A percentile compares a stretch with the other conserved stretches of the same genome.
Conservation (phyloP, 106 monocot genomes). For the Chionographis japonica region DNA sequence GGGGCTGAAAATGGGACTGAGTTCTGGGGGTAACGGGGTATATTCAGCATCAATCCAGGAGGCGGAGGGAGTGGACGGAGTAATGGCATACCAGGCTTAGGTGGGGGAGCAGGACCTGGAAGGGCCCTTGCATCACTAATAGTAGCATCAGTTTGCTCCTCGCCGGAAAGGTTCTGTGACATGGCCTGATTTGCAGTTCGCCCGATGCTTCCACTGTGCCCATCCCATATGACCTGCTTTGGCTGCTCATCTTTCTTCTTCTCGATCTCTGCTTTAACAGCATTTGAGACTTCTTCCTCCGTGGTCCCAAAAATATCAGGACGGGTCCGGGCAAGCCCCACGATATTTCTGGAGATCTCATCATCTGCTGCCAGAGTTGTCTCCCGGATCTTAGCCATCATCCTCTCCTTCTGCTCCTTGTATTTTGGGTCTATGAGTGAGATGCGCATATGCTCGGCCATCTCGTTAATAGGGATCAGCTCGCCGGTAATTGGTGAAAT, state of each 20-base stretch:
- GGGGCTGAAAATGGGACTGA: slow-evolving; percentile 35
- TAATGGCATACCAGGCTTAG: slow-evolving; percentile 51
- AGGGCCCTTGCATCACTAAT: slow-evolving; percentile 35
- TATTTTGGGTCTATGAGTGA: slow-evolving; percentile 98
- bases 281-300: slow-evolving; percentile 95
- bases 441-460: slow-evolving; percentile 99
- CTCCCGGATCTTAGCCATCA: slow-evolving; percentile 98
- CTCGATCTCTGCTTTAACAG: slow-evolving; percentile 97
- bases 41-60: slow-evolving; percentile 61
- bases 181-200: slow-evolving; percentile 91
- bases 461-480: slow-evolving; percentile 91
- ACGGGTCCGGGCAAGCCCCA: slow-evolving; percentile 87
- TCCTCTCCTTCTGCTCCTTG: slow-evolving; percentile 99
- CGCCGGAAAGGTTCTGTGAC: slow-evolving; percentile 47
- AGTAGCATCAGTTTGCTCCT: slow-evolving; percentile 46
- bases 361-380: slow-evolving; percentile 94
- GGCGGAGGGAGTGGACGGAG: slow-evolving; percentile 92
- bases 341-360: slow-evolving; percentile 95
- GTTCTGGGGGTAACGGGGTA: slow-evolving; percentile 59
- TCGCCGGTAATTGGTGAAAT: slow-evolving; percentile 95
- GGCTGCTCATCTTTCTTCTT: slow-evolving; percentile 98
- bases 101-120: slow-evolving; percentile 79
- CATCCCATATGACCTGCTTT: slow-evolving; percentile 98
- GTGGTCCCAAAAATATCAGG: slow-evolving; percentile 99
- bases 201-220: slow-evolving; percentile 94